Base-by-base conservation (phyloP, 208 protist species). In the Polymyxa betae region DNA sequence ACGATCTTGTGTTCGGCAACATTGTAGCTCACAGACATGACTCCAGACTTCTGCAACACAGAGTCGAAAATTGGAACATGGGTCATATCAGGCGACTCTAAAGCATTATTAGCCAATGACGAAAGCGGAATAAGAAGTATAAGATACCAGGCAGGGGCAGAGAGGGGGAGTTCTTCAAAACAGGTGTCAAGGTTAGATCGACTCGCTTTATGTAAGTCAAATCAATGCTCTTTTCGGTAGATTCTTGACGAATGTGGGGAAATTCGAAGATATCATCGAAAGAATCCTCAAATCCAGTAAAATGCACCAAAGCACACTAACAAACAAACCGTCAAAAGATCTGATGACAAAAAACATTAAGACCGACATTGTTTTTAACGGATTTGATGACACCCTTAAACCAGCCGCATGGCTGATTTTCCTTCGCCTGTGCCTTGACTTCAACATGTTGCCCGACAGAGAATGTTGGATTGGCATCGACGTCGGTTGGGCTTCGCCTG, bases 241-340 rank as follows among this genome's bases (percentile, higher is more conserved):
- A 38, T n/a, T 35, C 72, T 5, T 5, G 72, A 5, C 72, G 72
- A 43, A 82, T 35, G n/a, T 82, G 5, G 16, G n/a, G 12, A 5
- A 82, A n/a, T 12, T 82, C 72, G 72, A 82, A 38, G n/a, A 82
- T 82, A n/a, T 82, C 72, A n/a, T 82, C 72, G n/a, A 20, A 82
- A n/a, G n/a, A 35, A 43, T 82, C 72, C 16, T 5, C 16, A 5
- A 82, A 35, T 5, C 72, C 72, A 82, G n/a, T n/a, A n/a, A 40
- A 82, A 38, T 43, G 5, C 72, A 82, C 72, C n/a, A 82, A 43
- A 5, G 72, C 72, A 82, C 5, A 35, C 72, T 82, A n/a, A 5
- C 5, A 35, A 60, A 60, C 49, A 60, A 24, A n/a, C 29, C 35
- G 35, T 5, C 5, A 82, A 38, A 16, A 35, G 35, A 82, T 35